These are phyloP conservation scores for Scutellaria baicalensis DNA, from an alignment of 257 asterid genomes.

Conservation along the genomic window DNA sequence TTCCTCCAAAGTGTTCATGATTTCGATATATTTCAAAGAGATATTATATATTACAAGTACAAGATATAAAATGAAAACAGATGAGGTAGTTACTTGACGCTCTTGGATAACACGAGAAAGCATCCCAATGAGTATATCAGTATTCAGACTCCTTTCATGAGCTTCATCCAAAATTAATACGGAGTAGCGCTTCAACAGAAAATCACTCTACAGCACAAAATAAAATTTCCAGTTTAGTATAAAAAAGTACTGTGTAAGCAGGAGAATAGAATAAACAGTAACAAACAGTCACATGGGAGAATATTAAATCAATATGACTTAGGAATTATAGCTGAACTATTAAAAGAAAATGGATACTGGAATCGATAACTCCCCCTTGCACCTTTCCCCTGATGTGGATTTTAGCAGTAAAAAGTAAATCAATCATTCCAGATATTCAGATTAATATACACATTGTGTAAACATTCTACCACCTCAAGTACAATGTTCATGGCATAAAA, in stretches of 20 bases:
- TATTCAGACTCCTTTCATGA: slow-evolving; percentile 95
- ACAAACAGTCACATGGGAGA: not conserved
- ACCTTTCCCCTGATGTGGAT: not conserved
- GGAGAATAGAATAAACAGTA: not conserved
- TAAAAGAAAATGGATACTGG: not conserved
- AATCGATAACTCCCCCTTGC: not conserved
- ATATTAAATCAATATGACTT: not conserved
- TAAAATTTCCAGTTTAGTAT: not conserved
- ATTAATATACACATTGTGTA: not conserved
- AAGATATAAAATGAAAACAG: slow-evolving; percentile 2
- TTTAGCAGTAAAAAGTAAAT: not conserved
- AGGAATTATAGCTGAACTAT: not conserved
- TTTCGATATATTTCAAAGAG: not conserved
- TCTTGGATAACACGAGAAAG: slow-evolving; percentile 86
- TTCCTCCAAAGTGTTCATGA: not conserved
- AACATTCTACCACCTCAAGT: not conserved
- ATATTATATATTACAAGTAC: slow-evolving; percentile 2
- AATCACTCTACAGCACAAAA: slow-evolving; percentile 55
- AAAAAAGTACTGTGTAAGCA: not conserved
- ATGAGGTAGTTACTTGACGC: slow-evolving; percentile 53
- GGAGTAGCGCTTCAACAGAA: slow-evolving; percentile 77
- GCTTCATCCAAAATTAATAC: slow-evolving; percentile 93
- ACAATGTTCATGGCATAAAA: not conserved
- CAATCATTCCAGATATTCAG: not conserved
- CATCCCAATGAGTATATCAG: slow-evolving; percentile 98